Base-by-base conservation (phyloP, 805 yeast genomes). In the Ogataea siamensis region DNA sequence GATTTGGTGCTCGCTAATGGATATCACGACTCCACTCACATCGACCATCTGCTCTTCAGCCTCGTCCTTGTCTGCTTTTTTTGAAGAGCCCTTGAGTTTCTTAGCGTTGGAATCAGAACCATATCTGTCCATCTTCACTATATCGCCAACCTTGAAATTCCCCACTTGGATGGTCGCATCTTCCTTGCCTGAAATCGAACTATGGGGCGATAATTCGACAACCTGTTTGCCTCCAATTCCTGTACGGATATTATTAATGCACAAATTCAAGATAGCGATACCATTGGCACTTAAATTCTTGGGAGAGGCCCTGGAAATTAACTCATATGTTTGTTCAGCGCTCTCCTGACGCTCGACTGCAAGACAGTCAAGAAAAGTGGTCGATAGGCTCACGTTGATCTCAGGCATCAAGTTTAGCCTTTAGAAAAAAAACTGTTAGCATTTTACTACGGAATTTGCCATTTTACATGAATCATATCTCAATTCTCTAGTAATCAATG, bases 221-320 rank as follows among this genome's bases (percentile, higher is more conserved):
- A 82, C 66, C 1, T 78, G 66, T 41, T 80, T 76, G 2, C 96
- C 96, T 11, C 87, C 94, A 7, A 87, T 63, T 0, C 95, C 95
- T 0, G 89, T 83, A 39, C 83, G 67, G 2, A 84, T 61, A 39
- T 78, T 76, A n/a, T 71, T 70, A 10, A 83, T 63, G 0, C 64
- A 56, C 32, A 91, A 64, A 57, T 88, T 85, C 32, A 79, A 58
- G 4, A 87, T 66, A 0, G 97, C 97, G 17, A 85, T 64, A 0
- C 96, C 97, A 36, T 75, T 69, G 8, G 67, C 62, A 0, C 83
- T 83, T n/a, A 91, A 67, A 39, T 71, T 70, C 54, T 82, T 81
- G 1, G 88, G 78, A 1, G 91, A 64, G 9, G 74, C 58, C 0
- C 73, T 48, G 2, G 69, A 49, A 12, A 82, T 52, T 5, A 80